A percentile compares a stretch with the other conserved stretches of the same genome.
Conservation (phyloP, 106 monocot genomes). For the Dendrobium chrysotoxum region DNA sequence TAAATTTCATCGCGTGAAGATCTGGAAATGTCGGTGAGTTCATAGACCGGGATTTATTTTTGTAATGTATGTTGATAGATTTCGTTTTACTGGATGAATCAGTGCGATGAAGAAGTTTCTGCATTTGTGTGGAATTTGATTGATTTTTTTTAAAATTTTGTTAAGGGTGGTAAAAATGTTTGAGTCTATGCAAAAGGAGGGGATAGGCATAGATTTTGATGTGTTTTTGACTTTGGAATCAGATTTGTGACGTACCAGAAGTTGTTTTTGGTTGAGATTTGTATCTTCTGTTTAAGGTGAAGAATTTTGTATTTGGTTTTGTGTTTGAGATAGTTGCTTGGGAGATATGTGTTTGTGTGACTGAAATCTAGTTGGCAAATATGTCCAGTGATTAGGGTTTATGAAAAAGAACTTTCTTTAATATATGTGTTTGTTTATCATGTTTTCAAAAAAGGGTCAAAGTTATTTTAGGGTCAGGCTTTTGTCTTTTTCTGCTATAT, state of each 20-base stretch:
- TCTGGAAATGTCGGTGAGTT: constrained; percentile 10
- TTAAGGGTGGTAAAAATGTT: background rate
- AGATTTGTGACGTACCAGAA: background rate
- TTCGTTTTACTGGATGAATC: background rate
- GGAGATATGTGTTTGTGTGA: background rate
- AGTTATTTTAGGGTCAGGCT: too few species aligned
- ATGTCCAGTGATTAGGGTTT: background rate
- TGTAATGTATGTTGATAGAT: background rate
- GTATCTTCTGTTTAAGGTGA: background rate
- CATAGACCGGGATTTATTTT: background rate
- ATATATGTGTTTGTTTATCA: background rate
- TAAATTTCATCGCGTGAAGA: background rate
- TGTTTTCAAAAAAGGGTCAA: background rate
- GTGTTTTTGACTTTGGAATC: background rate
- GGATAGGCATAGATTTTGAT: background rate
- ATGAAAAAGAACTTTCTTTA: background rate
- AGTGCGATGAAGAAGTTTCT: background rate
- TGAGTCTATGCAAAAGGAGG: too few species aligned
- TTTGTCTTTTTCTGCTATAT: background rate
- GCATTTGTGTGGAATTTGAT: background rate
- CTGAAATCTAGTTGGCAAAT: background rate
- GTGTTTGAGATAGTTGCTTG: background rate
- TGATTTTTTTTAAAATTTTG: background rate
- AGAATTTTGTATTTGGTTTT: background rate
- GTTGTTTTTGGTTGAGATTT: background rate